Evolutionary conservation across 352 stramenopile genomes (phyloP).

Genomic region (Phytophthora lateralis): DNA sequence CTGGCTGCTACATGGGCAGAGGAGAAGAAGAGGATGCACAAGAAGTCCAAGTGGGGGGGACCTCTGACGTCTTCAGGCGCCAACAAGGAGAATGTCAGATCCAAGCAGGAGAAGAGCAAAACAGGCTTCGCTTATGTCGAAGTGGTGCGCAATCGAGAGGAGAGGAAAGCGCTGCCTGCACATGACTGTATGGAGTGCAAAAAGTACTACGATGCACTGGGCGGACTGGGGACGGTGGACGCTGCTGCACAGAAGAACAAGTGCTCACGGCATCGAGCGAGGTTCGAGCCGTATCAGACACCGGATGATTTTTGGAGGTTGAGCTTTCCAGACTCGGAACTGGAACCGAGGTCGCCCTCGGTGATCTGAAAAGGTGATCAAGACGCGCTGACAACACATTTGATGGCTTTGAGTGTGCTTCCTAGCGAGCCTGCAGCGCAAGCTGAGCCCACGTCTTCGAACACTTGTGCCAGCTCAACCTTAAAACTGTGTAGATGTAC

Average conservation of each 20-base stretch:
- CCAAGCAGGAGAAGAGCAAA: slow-evolving; percentile 14
- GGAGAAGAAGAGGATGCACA: slow-evolving; percentile 40
- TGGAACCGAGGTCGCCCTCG: slow-evolving; percentile 14
- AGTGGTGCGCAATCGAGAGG: slow-evolving; percentile 77
- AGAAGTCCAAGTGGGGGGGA: slow-evolving; percentile 32
- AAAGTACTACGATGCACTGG: slow-evolving; percentile 82
- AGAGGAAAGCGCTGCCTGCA: slow-evolving; percentile 57
- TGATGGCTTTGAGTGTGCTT: neutral
- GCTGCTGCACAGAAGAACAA: slow-evolving; percentile 51
- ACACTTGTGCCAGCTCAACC: neutral
- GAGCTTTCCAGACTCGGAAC: slow-evolving; percentile 76
- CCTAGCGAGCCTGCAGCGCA: neutral
- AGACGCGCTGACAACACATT: neutral
- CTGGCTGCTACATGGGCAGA: slow-evolving; percentile 47
- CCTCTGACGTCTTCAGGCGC: slow-evolving; percentile 4
- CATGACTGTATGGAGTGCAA: slow-evolving; percentile 79
- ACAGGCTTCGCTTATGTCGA: slow-evolving; percentile 62
- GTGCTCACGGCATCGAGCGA: slow-evolving; percentile 79
- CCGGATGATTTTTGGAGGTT: slow-evolving; percentile 87
- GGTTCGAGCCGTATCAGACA: slow-evolving; percentile 78
- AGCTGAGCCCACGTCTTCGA: neutral
- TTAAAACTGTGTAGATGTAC: neutral
- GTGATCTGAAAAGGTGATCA: slow-evolving; percentile 7
- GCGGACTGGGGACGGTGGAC: slow-evolving; percentile 41
- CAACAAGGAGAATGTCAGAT: slow-evolving; percentile 24